These are phyloP conservation scores for Pichia pseudocactophila DNA, from an alignment of 805 yeast genomes.

Conservation along the genomic window DNA sequence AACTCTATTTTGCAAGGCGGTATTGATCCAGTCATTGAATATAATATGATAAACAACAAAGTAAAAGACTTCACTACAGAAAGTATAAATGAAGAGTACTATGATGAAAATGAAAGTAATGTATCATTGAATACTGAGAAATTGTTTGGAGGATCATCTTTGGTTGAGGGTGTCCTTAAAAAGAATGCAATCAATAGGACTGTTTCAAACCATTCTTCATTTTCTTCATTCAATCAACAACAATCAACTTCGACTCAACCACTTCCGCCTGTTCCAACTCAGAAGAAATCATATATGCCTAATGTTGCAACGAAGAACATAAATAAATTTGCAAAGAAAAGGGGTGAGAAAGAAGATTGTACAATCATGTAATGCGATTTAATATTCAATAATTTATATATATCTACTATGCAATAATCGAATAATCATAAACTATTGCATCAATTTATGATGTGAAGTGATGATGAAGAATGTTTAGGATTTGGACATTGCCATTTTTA, in stretches of 20 bases:
- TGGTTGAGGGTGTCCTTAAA: not conserved
- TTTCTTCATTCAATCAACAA: not conserved
- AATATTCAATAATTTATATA: not conserved
- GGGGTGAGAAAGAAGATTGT: slow-evolving; percentile 22
- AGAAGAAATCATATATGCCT: slow-evolving; percentile 5
- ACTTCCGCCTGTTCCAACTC: not conserved
- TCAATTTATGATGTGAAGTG: slow-evolving; percentile 7
- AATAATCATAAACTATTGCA: too few relatives aligned
- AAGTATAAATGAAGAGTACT: too few relatives aligned
- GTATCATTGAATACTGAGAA: not conserved
- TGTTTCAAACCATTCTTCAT: not conserved
- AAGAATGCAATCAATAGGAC: not conserved
- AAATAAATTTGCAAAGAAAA: slow-evolving; percentile 10
- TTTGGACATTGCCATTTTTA: not conserved
- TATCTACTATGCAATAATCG: too few relatives aligned
- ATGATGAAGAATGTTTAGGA: slow-evolving; percentile 9
- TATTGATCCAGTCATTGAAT: slow-evolving; percentile 37
- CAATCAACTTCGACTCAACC: not conserved
- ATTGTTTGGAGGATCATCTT: not conserved
- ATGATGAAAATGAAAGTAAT: not conserved
- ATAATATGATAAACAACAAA: slow-evolving; percentile 8
- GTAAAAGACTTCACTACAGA: not conserved
- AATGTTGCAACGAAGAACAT: slow-evolving; percentile 8
- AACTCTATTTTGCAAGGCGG: slow-evolving; percentile 58
- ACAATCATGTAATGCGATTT: slow-evolving; percentile 22